Base-by-base conservation (phyloP, 208 protist species). In the Trypanosomatidae sp. region DNA sequence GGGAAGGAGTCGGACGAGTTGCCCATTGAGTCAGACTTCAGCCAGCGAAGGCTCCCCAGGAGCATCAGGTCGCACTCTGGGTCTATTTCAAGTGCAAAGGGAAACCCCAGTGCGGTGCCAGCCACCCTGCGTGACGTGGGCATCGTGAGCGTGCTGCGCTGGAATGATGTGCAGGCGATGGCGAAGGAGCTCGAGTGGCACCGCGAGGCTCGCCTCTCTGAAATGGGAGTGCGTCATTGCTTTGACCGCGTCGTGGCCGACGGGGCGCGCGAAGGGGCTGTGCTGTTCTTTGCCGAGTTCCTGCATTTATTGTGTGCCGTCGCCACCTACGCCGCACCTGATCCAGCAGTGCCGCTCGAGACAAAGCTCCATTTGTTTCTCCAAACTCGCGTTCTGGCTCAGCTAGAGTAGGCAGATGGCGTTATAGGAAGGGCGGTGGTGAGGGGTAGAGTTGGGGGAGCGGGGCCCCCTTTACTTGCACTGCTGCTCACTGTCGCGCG, bases 221-320 rank as follows among this genome's bases (percentile, higher is more conserved):
- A 73, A 41, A 25, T 4, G 9, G 56, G 64, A 28, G 53, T 92
- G 70, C 77, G 79, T 50, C 77, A 82, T 28, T 84, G 80, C 53
- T 91, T 91, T 52, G 50, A 69, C 17, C 43, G 76, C 12, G 82
- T 88, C 13, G 41, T 79, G 52, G 82, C 71, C 9, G 90, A 95
- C 66, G 22, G 28, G 2, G 59, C 62, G 17, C 76, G 86, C 15
- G 90, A 95, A 58, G 84, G 74, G 10, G 80, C 72, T 7, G 76
- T 82, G 28, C 22, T 95, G 9, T 95, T 95, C 76, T 93, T 87
- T 69, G 41, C 81, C 12, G 90, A 95, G 76, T 95, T 85, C 73
- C 58, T 87, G 30, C 85, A 88, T 41, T 69, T 93, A 8, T 53
- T 95, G 25, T 95, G 88, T 72, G 84, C 86, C 36, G 28, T 95